These are phyloP conservation scores for Colletotrichum graminicola DNA, from an alignment of 2,329 filamentous ascomycete genomes.

Conservation along the genomic window DNA sequence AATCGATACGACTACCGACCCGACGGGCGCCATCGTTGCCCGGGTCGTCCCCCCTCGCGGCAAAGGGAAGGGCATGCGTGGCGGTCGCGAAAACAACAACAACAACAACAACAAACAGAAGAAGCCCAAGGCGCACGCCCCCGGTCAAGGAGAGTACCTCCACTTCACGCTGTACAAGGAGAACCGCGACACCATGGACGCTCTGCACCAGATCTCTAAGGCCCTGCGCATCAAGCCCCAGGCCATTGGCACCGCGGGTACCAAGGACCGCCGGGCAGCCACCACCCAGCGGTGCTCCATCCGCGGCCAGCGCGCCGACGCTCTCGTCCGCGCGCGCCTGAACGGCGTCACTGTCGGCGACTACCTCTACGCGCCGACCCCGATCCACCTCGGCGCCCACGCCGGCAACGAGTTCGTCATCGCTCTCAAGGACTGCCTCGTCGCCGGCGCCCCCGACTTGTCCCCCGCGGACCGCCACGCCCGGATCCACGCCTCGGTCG, in stretches of 20 bases:
- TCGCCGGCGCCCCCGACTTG: constrained; percentile 52
- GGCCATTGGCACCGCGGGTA: constrained; percentile 82
- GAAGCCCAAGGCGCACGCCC: constrained; percentile 37
- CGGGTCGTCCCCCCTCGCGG: constrained; percentile 66
- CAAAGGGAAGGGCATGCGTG: constrained; percentile 44
- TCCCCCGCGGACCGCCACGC: constrained; percentile 43
- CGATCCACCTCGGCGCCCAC: constrained; percentile 85
- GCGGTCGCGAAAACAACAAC: constrained; percentile 45
- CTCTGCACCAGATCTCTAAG: constrained; percentile 80
- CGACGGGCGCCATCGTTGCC: constrained; percentile 72
- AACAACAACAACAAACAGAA: constrained; percentile 39
- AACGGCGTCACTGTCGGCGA: constrained; percentile 79
- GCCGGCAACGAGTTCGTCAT: constrained; percentile 93
- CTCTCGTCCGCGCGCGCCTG: constrained; percentile 73
- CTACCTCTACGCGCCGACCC: constrained; percentile 79
- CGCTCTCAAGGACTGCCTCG: constrained; percentile 85
- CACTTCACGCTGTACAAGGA: constrained; percentile 97
- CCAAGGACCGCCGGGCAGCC: constrained; percentile 89
- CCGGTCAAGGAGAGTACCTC: constrained; percentile 76
- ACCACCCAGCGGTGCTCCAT: constrained; percentile 86
- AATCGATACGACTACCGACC: constrained; percentile 79
- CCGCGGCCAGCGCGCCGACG: constrained; percentile 63
- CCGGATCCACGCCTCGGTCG: constrained; percentile 55
- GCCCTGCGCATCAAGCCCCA: constrained; percentile 81
- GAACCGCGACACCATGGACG: constrained; percentile 97